Evolutionary conservation across 306 rosid genomes (phyloP), one percentile per base, ranked within the genome.

Genomic region (Calophaca sinica): DNA sequence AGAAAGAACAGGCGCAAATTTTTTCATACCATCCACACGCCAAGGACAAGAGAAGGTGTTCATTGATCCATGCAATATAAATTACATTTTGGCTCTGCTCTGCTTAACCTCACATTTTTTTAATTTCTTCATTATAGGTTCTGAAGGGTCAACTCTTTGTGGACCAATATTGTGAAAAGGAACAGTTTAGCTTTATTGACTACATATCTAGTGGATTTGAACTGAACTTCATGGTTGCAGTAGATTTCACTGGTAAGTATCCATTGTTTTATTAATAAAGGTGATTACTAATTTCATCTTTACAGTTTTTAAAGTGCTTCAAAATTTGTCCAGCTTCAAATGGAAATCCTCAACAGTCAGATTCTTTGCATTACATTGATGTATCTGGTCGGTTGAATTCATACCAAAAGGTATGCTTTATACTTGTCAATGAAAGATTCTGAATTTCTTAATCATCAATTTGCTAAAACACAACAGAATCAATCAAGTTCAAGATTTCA

Each of bases 221-320:
- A 84, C 88, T 94, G 13, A 94, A 92, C 82, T 94, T 90, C 75
- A 91, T 91, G 99, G 97, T 94, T 59, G 97, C 96, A 3, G 84
- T 94, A 11, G 98, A 94, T 72, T 91, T 94, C 86, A 94, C 96
- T 0, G 93, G 99, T 94, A 80, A 11, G 42, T 33, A 42, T 11
- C 48, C 13, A 20, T 61, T 65, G 35, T 39, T 57, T 14, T 61
- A 62, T 48, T 61, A 1, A 1, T 11, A 4, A 29, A 51, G 32
- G 50, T 65, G 42, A 29, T 73, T 53, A 39, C 42, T 48, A 57
- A 6, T 55, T 62, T 58, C 45, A 35, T 76, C 51, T 76, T 41
- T 5, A 28, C 31, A 61, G 74, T 68, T 53, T 35, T 9, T 59
- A 68, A 65, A 79, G 8, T 28, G 69, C 51, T 79, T 54, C 68